Percentiles rank a stretch among this genome's conserved stretches.
Conservation (phyloP, 768 basidiomycete species). For the Mycena pura region DNA sequence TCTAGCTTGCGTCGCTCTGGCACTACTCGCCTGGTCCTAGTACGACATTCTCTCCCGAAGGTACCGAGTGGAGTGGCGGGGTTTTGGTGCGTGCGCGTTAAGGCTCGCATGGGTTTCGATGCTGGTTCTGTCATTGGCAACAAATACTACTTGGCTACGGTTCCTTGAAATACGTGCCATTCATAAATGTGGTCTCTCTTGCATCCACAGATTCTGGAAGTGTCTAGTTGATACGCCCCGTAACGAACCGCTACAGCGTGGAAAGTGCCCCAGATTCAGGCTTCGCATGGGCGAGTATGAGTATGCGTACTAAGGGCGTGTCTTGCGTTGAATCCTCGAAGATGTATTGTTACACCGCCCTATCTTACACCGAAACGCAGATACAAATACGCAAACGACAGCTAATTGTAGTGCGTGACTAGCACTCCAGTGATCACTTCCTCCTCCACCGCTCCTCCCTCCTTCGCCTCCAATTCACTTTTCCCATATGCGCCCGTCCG, state of each 20-base stretch:
- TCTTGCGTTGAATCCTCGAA: too few relatives aligned
- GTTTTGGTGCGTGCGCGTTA: constrained; percentile 66
- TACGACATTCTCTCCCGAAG: constrained; percentile 63
- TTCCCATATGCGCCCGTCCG: constrained; percentile 61
- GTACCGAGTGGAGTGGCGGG: constrained; percentile 61
- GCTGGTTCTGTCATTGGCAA: constrained; percentile 67
- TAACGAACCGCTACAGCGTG: too few relatives aligned
- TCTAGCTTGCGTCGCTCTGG: constrained; percentile 48
- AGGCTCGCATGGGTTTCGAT: constrained; percentile 69
- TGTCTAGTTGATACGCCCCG: too few relatives aligned
- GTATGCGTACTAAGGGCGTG: too few relatives aligned
- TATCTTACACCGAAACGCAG: too few relatives aligned
- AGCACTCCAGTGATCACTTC: constrained; percentile 61
- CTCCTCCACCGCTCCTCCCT: constrained; percentile 55
- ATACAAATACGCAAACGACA: not conserved
- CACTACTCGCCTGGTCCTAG: constrained; percentile 72
- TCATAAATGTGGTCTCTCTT: too few relatives aligned
- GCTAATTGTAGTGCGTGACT: constrained; percentile 63
- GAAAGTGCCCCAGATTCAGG: too few relatives aligned
- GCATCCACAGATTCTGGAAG: too few relatives aligned
- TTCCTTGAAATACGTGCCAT: too few relatives aligned
- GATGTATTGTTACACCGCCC: too few relatives aligned
- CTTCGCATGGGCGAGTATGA: too few relatives aligned
- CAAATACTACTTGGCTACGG: too few relatives aligned
- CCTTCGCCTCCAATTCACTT: constrained; percentile 47